Base-by-base conservation (phyloP, 2,329 filamentous ascomycete genomes). In the Myriosclerotinia curreyana region DNA sequence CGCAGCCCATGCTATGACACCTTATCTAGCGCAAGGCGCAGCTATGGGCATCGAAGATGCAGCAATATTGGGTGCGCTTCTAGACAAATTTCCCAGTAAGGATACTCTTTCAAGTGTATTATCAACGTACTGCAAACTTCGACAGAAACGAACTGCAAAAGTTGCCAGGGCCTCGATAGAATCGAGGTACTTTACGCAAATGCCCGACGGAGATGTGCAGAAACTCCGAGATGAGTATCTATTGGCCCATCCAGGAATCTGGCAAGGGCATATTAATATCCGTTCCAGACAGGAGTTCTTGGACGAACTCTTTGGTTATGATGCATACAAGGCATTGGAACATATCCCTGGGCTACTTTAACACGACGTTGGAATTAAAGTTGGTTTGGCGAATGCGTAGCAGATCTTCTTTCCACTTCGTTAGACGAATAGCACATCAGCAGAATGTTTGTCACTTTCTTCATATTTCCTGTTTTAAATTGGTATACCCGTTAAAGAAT, bases 1-100 rank as follows among this genome's bases (percentile, higher is more conserved):
- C 60, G 77, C 78, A 5, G 77, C 77, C 0, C 78, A 80, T 65
- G 75, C 77, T 38, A 80, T 80, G 78, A 70, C 78, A 0, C 77
- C 77, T 1, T 79, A 79, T 64, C 77, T 79, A 31, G 28, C 28
- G 28, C 28, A 31, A 65, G 66, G 66, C 22, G 36, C 52, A 40
- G 52, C 52, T 5, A 54, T 40, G 52, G 36, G 36, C 15, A 67
- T 69, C 40, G 67, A 69, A 62, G 67, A 68, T 51, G 55, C 64
- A 11, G 67, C 66, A 7, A 65, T 67, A 36, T 63, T 69, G 1
- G 67, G 65, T 5, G 66, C 62, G 1, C 65, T 69, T 20, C 58
- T 69, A 2, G 60, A 50, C 28, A 61, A 62, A 31, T 60, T 62
- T 58, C 65, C 68, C 20, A 40, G 38, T 1, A 52, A 50, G 5